A percentile compares a stretch with the other conserved stretches of the same genome.
Evolutionary conservation across 1,139 yeast genomes (phyloP).

Genomic region (Geotrichum fermentans): DNA sequence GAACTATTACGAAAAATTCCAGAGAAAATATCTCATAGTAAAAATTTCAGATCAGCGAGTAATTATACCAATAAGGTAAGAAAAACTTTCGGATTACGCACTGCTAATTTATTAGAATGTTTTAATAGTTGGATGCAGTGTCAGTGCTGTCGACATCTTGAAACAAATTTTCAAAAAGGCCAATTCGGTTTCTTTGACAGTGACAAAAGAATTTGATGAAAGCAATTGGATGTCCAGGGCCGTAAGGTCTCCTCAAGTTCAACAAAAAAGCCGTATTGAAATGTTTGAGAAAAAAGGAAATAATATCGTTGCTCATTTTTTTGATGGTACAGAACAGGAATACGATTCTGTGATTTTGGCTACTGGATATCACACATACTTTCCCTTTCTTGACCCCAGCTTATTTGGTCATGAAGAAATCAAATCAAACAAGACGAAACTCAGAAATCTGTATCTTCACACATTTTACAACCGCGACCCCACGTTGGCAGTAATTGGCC

Average conservation of each 20-base stretch:
- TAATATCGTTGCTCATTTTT: not conserved
- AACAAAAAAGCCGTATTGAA: not conserved
- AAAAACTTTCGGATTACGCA: not conserved
- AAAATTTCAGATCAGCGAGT: conserved; percentile 1
- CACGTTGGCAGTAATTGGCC: not conserved
- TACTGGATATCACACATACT: conserved; percentile 5
- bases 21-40: conserved; percentile 2
- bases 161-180: conserved; percentile 3
- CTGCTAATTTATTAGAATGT: not conserved
- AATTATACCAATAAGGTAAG: conserved; percentile 1
- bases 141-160: conserved; percentile 5
- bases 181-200: conserved; percentile 1
- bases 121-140: conserved; percentile 2
- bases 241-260: not conserved
- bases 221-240: conserved; percentile 1
- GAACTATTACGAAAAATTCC: not conserved
- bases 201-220: not conserved
- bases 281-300: not conserved
- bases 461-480: not conserved
- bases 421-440: not conserved
- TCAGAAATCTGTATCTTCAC: conserved; percentile 1
- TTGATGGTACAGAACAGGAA: not conserved
- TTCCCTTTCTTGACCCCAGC: not conserved
- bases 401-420: not conserved
- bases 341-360: conserved; percentile 2